phyloP scores from a whole-genome alignment of 2,329 filamentous ascomycete species.

The Botryotinia calthae region DNA sequence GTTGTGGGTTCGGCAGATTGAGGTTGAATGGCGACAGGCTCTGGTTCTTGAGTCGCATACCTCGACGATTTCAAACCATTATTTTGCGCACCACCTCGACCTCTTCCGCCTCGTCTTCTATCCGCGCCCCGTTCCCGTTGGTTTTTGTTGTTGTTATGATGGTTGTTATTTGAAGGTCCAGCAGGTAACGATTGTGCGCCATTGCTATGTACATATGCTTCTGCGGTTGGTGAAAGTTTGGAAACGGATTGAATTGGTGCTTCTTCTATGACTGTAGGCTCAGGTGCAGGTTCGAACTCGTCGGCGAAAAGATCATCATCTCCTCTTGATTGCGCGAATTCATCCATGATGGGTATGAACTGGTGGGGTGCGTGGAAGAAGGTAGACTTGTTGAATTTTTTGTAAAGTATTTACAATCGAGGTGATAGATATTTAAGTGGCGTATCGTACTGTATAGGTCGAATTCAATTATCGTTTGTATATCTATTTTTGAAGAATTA shows the following conservation, averaged over 20 bases:
- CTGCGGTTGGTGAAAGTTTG: neutral
- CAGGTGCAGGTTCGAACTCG: conserved; percentile 37
- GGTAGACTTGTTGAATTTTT: neutral
- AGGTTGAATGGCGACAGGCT: neutral
- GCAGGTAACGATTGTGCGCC: conserved; percentile 7
- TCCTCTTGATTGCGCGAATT: conserved; percentile 39
- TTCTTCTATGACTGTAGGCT: conserved; percentile 28
- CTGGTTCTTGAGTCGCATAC: conserved; percentile 26
- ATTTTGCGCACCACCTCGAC: conserved; percentile 21
- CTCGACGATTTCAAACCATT: conserved; percentile 29
- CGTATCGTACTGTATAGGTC: neutral
- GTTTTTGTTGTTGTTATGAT: neutral
- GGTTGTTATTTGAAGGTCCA: conserved; percentile 9
- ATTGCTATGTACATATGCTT: neutral
- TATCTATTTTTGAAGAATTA: neutral
- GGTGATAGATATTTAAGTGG: neutral
- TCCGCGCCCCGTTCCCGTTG: conserved; percentile 23
- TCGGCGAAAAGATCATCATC: conserved; percentile 40
- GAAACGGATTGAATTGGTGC: conserved; percentile 9
- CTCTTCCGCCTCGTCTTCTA: conserved; percentile 21
- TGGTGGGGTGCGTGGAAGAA: neutral
- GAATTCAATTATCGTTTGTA: neutral
- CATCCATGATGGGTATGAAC: conserved; percentile 31
- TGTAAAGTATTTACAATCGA: neutral
- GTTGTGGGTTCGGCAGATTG: neutral